Base-by-base conservation (phyloP, 148 eudicot species). In the Vaccinium macrocarpon region DNA sequence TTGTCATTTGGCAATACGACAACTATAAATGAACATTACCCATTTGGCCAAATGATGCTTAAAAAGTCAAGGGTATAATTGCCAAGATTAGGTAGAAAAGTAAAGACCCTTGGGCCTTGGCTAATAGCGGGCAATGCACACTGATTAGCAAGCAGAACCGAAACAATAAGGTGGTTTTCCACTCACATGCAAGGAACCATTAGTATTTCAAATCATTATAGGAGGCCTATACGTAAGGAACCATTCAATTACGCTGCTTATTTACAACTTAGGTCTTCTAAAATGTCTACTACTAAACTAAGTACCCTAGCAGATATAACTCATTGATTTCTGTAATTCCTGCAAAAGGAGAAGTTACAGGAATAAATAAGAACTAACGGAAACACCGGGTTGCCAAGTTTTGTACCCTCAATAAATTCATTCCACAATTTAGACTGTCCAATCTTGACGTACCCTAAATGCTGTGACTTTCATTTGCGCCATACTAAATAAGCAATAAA, bases 171-270 rank as follows among this genome's bases (percentile, higher is more conserved):
- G 66, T n/a, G 66, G 66, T 8, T 61, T 6, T 21, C 66, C 25
- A 61, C 21, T 61, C 25, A 21, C 66, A 61, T 0, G 66, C 7
- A 61, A 21, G 25, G 11, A 7, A 61, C 2, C 42, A 70, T 29
- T 27, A 27, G 6, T 4, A 70, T 21, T 70, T 32, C 16, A 29
- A 68, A 25, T 68, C 73, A 27, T 68, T 29, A 21, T 68, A 11
- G 73, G 73, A 68, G 73, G 73, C 73, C 74, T 70, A 16, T 70
- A 70, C 18, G 42, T 70, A 27, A 62, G 13, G 15, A 70, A 70
- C 38, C 74, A 70, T 70, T 29, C 74, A 27, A 70, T 1, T 11
- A 70, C 35, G 8, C 8, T 27, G 18, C 42, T 11, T 70, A 29
- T 25, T 29, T 70, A 62, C 12, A 27, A 8, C 74, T 70, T 70